phyloP scores from a whole-genome alignment of 129 eudicot species.

The Mikania micrantha region DNA sequence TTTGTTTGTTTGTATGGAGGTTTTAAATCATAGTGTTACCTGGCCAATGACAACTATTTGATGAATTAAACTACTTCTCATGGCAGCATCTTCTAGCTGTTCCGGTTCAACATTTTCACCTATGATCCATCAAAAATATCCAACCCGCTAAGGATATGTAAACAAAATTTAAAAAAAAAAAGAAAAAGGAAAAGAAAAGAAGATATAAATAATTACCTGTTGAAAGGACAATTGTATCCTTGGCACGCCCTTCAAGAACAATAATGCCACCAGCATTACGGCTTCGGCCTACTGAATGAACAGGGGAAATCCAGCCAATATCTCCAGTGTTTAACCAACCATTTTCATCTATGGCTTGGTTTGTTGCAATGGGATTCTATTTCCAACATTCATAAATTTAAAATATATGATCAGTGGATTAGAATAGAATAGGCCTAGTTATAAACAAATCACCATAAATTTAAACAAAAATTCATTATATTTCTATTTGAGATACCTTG shows the following conservation, averaged over 20 bases:
- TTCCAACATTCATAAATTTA: too few species aligned
- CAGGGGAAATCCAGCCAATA: constrained; percentile 86
- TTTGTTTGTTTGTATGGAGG: too few species aligned
- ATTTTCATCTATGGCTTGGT: constrained; percentile 72
- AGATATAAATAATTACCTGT: constrained; percentile 50
- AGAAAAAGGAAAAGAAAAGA: neutral
- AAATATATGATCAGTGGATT: too few species aligned
- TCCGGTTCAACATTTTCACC: constrained; percentile 98
- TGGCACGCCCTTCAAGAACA: constrained; percentile 97
- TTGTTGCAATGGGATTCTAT: constrained; percentile 68
- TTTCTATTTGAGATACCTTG: constrained; percentile 48
- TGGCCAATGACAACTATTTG: constrained; percentile 94
- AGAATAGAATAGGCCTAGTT: too few species aligned
- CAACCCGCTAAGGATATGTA: constrained; percentile 1
- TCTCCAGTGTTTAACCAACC: constrained; percentile 97
- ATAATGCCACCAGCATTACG: constrained; percentile 72
- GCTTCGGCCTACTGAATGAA: constrained; percentile 72
- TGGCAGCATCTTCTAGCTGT: constrained; percentile 93
- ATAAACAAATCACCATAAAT: constrained; percentile 4
- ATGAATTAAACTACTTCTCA: constrained; percentile 75
- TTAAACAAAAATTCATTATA: neutral
- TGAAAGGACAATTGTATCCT: constrained; percentile 93
- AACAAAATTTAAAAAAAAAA: neutral
- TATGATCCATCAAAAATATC: constrained; percentile 16
- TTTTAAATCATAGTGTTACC: constrained; percentile 29